Percentiles rank a stretch among this genome's conserved stretches.
Conservation (phyloP, 78 protist species). For the Dictyostelium purpureum region DNA sequence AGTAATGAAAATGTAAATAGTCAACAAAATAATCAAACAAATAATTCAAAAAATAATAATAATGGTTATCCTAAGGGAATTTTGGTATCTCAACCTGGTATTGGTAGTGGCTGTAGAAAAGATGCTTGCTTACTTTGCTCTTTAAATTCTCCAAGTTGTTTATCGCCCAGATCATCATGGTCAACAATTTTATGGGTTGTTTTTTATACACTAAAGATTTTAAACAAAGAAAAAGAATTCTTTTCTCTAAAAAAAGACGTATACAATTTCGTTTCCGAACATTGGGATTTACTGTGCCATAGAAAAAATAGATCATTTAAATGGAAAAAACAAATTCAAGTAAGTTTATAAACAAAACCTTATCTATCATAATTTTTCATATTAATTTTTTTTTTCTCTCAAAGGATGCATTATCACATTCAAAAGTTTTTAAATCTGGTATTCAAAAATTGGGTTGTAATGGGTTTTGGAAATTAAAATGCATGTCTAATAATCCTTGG, state of each 20-base stretch:
- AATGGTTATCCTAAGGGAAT: conserved; percentile 39
- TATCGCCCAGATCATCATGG: conserved; percentile 53
- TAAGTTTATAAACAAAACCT: conserved; percentile 13
- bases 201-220: conserved; percentile 32
- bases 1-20: background rate
- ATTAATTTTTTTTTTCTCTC: background rate
- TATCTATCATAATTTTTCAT: background rate
- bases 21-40: background rate
- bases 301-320: conserved; percentile 39
- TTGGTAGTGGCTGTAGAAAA: conserved; percentile 43
- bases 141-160: conserved; percentile 21
- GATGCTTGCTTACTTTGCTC: conserved; percentile 1
- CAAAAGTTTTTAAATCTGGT: conserved; percentile 63
- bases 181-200: conserved; percentile 77
- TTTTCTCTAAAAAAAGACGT: conserved; percentile 62
- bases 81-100: conserved; percentile 39
- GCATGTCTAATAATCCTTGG: conserved; percentile 51
- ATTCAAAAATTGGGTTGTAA: conserved; percentile 75
- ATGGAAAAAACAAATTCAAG: conserved; percentile 79
- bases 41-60: background rate
- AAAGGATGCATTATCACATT: conserved; percentile 77
- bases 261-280: conserved; percentile 39
- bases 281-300: conserved; percentile 65
- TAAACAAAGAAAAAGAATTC: conserved; percentile 36
- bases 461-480: conserved; percentile 75